phyloP scores from a whole-genome alignment of 139 green algal genomes.

The Haematococcus lacustris region DNA sequence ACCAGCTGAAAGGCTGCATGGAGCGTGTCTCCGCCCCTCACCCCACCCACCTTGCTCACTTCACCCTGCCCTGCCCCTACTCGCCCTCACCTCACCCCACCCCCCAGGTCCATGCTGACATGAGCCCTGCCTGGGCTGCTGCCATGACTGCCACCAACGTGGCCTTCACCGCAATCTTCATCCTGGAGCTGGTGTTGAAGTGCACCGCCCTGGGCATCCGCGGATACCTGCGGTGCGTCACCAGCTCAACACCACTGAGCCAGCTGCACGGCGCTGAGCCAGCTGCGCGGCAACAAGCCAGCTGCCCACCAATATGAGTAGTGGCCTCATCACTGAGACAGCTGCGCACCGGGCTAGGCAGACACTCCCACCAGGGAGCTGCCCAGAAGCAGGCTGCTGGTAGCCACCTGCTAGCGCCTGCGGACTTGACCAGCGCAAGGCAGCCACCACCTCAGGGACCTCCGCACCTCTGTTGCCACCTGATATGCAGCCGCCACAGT shows the following conservation, averaged over 20 bases:
- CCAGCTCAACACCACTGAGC: background rate
- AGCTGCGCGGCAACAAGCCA: background rate
- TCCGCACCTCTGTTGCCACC: too few relatives aligned
- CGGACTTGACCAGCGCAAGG: too few relatives aligned
- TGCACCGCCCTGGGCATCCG: conserved; percentile 19
- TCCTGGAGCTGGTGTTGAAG: conserved; percentile 55
- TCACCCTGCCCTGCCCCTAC: too few relatives aligned
- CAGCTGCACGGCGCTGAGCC: background rate
- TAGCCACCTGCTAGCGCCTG: too few relatives aligned
- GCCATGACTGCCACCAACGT: conserved; percentile 25
- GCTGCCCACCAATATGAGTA: background rate
- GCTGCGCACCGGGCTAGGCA: background rate
- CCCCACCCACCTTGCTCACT: background rate
- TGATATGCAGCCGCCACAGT: too few relatives aligned
- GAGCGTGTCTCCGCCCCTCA: background rate
- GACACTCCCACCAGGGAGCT: too few relatives aligned
- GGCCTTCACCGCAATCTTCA: conserved; percentile 50
- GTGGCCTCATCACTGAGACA: background rate
- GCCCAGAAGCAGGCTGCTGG: too few relatives aligned
- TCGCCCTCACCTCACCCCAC: too few relatives aligned
- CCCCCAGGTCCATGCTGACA: conserved; percentile 12
- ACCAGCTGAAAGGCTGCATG: background rate
- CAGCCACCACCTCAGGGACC: too few relatives aligned
- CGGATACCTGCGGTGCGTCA: background rate
- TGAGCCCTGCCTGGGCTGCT: conserved; percentile 8